Evolutionary conservation across 1,284 basidiomycete genomes (phyloP).

Genomic region (Cystobasidium sp.): DNA sequence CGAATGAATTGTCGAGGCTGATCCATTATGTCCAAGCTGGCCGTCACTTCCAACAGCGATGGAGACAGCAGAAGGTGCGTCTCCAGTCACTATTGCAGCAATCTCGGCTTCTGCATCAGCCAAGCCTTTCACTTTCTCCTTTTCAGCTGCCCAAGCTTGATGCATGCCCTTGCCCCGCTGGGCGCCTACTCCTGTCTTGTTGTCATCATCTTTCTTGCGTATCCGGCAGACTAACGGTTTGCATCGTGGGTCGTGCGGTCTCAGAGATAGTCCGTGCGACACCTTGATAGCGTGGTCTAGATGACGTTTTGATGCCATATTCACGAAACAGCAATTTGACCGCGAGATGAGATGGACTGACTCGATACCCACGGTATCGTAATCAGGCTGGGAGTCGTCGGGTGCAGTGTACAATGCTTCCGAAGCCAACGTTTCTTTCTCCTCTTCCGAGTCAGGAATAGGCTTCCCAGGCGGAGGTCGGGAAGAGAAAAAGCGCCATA

Average conservation of each 20-base stretch:
- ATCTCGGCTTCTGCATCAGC: neutral
- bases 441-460: conserved; percentile 45
- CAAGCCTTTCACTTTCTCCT: conserved; percentile 52
- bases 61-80: neutral
- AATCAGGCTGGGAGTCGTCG: conserved; percentile 48
- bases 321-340: conserved; percentile 91
- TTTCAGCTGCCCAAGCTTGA: conserved; percentile 72
- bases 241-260: conserved; percentile 71
- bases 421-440: conserved; percentile 29
- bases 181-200: conserved; percentile 85
- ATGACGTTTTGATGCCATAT: conserved; percentile 71
- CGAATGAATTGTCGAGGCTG: conserved; percentile 41
- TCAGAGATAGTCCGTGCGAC: conserved; percentile 72
- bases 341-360: conserved; percentile 91
- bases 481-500: conserved; percentile 80
- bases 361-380: conserved; percentile 66
- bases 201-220: conserved; percentile 60
- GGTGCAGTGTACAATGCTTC: conserved; percentile 37
- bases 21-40: conserved; percentile 1
- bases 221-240: conserved; percentile 67
- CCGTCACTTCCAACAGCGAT: neutral
- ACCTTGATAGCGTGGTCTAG: conserved; percentile 70
- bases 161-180: conserved; percentile 88
- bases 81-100: neutral
- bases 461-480: conserved; percentile 51